Evolutionary conservation across 2,329 filamentous ascomycete genomes (phyloP), one percentile per base, ranked within the genome.

Genomic region (Macroventuria anomochaeta): DNA sequence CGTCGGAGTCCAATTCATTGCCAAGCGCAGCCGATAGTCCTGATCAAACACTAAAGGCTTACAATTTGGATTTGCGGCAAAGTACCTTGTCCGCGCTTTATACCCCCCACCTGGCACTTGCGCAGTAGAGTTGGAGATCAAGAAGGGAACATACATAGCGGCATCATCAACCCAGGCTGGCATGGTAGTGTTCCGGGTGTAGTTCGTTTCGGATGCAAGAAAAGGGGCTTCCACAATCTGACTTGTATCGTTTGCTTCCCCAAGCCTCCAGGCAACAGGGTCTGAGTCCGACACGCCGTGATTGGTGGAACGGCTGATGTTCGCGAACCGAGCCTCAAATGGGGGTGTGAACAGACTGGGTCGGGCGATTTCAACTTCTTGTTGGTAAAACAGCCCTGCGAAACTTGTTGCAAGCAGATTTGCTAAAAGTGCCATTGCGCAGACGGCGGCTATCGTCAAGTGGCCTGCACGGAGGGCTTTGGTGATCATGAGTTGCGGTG

Each of bases 401-500:
- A 86, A 70, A 0, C 80, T 75, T 25, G 23, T 25, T 8, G 23
- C 23, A 25, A 25, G 23, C 0, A 85, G 49, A 46, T 86, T 85
- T 0, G 79, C 76, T 0, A 83, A 65, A 0, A 86, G 54, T 0
- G 80, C 74, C 37, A 81, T 76, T 0, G 67, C 7, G 49, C 83
- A 84, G 0, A 86, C 69, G 0, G 74, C 26, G 0, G 65, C 75
- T 0, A 86, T 67, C 0, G 81, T 23, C 1, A 79, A 66, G 42
- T 86, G 83, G 0, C 71, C 44, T 0, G 77, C 70, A 5, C 66
- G 72, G 0, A 81, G 1, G 0, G 83, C 82, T 33, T 78, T 73
- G 59, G 74, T 76, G 0, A 83, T 12, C 0, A 76, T 72, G 0
- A 86, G 64, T 29, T 84, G 81, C 0, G 84, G 83, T 0, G 84